phyloP scores from a whole-genome alignment of 805 yeast species.

The Kazachstania bromeliacearum region DNA sequence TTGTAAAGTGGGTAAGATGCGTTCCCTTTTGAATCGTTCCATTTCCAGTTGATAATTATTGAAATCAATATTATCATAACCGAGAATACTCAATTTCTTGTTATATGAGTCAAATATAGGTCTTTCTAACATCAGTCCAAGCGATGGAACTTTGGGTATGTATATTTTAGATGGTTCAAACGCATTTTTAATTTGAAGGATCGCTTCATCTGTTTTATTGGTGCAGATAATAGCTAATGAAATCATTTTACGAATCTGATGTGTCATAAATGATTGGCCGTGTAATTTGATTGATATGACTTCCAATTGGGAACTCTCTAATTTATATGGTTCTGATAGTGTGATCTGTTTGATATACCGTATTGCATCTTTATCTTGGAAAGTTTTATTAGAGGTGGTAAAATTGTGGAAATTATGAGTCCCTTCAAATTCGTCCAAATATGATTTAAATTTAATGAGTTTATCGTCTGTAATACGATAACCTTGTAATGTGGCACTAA shows the following conservation, averaged over 20 bases:
- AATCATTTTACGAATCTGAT: constrained; percentile 91
- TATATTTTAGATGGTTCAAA: constrained; percentile 43
- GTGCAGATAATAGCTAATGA: constrained; percentile 73
- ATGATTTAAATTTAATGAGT: background rate
- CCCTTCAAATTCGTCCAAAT: constrained; percentile 64
- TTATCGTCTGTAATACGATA: background rate
- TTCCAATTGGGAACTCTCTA: constrained; percentile 23
- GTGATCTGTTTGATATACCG: constrained; percentile 66
- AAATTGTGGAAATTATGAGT: constrained; percentile 81
- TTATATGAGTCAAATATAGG: constrained; percentile 81
- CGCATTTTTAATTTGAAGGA: too few species aligned
- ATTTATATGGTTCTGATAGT: constrained; percentile 70
- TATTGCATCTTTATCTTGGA: constrained; percentile 62
- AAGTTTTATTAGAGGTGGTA: constrained; percentile 55
- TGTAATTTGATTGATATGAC: constrained; percentile 87
- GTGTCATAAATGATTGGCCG: constrained; percentile 93
- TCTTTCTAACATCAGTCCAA: constrained; percentile 71
- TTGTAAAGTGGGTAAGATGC: constrained; percentile 51
- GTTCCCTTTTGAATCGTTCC: constrained; percentile 72
- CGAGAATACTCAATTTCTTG: constrained; percentile 49
- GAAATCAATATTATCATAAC: constrained; percentile 48
- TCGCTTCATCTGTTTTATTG: constrained; percentile 53
- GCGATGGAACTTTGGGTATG: constrained; percentile 89
- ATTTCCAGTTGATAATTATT: constrained; percentile 53
- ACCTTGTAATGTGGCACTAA: background rate